A percentile compares a stretch with the other conserved stretches of the same genome.
Conservation (phyloP, 192 early-diverging fungal species). For the Rhizoclosmatium globosum region DNA sequence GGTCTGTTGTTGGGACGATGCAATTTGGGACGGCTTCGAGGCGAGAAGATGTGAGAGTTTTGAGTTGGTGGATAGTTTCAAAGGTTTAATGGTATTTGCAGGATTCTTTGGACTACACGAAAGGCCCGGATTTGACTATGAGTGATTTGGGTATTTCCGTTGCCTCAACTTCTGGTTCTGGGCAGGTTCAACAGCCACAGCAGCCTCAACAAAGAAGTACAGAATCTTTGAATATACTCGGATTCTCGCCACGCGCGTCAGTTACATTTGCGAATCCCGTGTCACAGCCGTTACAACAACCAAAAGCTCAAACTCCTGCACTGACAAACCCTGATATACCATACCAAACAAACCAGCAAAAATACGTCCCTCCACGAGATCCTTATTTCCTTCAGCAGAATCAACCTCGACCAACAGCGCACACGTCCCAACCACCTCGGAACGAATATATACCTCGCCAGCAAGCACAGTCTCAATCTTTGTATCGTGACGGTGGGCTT, state of each 20-base stretch:
- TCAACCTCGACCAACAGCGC: no score
- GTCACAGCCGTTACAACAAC: no score
- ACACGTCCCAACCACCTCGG: no score
- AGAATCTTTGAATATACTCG: neutral
- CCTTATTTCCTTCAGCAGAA: no score
- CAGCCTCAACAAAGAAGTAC: neutral
- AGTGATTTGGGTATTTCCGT: neutral
- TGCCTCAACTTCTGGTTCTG: neutral
- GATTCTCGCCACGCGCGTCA: no score
- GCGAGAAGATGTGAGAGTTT: neutral
- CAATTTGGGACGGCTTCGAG: neutral
- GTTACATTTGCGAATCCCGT: no score
- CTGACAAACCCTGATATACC: neutral
- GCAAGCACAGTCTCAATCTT: no score
- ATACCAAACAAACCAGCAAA: no score
- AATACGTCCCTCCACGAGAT: no score
- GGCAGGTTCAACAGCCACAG: neutral
- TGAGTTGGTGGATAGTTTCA: neutral
- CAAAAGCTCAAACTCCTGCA: neutral
- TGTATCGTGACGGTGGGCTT: neutral
- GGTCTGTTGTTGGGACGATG: neutral
- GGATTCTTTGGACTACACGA: neutral
- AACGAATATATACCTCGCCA: no score
- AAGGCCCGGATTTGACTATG: slow-evolving; percentile 19
- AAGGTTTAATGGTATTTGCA: neutral